A percentile compares a stretch with the other conserved stretches of the same genome.
Conservation (phyloP, 345 rosid genomes). For the Populus davidiana region DNA sequence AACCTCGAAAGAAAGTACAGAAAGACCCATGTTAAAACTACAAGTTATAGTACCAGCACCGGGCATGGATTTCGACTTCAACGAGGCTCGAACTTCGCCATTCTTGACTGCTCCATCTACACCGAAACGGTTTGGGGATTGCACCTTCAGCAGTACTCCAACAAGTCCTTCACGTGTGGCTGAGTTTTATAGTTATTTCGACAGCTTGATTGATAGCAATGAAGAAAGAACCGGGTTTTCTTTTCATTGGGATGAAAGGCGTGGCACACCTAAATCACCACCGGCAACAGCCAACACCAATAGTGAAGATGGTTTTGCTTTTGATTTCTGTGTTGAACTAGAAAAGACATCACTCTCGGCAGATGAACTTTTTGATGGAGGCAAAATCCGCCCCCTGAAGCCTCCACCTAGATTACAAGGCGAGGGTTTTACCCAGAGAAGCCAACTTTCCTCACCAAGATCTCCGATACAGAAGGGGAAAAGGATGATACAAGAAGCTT, state of each 20-base stretch:
- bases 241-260: constrained; percentile 9
- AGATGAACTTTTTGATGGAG: constrained; percentile 30
- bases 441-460: constrained; percentile 49
- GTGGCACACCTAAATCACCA: not conserved
- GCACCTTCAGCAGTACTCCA: constrained; percentile 63
- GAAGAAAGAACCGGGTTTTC: not conserved
- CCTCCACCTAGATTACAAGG: constrained; percentile 44
- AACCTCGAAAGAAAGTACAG: not conserved
- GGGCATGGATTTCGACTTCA: constrained; percentile 53
- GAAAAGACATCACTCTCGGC: constrained; percentile 23
- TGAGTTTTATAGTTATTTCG: constrained; percentile 50
- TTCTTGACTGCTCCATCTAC: constrained; percentile 62
- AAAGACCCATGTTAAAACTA: constrained; percentile 21
- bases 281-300: no score
- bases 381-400: constrained; percentile 19
- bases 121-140: constrained; percentile 53
- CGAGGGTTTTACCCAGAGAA: constrained; percentile 23
- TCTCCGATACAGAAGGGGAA: constrained; percentile 53
- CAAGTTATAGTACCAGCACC: constrained; percentile 47
- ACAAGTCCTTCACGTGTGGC: constrained; percentile 62
- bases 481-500: constrained; percentile 44
- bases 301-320: constrained; percentile 25
- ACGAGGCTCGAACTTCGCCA: constrained; percentile 36
- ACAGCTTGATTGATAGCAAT: constrained; percentile 17
- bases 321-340: constrained; percentile 23